A percentile compares a stretch with the other conserved stretches of the same genome.
Conservation (phyloP, 1,139 yeast species). For the Torulaspora globosa region DNA sequence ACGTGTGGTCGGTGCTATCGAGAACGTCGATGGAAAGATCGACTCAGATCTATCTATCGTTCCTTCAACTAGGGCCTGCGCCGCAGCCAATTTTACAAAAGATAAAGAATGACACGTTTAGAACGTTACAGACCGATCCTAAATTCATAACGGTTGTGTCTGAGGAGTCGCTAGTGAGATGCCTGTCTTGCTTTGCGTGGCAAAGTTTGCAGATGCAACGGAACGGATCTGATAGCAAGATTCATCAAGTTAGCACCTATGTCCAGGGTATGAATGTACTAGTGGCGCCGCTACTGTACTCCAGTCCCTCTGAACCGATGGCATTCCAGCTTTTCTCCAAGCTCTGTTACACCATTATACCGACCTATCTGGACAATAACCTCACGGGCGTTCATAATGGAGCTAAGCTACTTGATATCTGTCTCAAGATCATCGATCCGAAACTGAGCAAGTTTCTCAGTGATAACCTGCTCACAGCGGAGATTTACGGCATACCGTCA, state of each 20-base stretch:
- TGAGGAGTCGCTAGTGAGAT: conserved; percentile 63
- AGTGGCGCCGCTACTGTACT: conserved; percentile 77
- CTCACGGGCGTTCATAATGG: conserved; percentile 84
- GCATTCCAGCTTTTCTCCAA: conserved; percentile 62
- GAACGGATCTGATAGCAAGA: conserved; percentile 7
- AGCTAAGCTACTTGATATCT: conserved; percentile 60
- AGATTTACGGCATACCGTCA: conserved; percentile 85
- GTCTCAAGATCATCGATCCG: conserved; percentile 69
- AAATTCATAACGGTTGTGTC: conserved; percentile 61
- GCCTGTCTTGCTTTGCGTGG: conserved; percentile 73
- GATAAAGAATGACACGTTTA: conserved; percentile 79
- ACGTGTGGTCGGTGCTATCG: conserved; percentile 78
- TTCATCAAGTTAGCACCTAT: conserved; percentile 44
- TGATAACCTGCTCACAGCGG: conserved; percentile 55
- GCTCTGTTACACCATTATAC: conserved; percentile 49
- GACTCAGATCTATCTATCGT: conserved; percentile 48
- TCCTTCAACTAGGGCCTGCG: conserved; percentile 57
- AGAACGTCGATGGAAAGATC: conserved; percentile 59
- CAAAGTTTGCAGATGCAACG: conserved; percentile 25
- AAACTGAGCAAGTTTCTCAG: conserved; percentile 55
- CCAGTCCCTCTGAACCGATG: conserved; percentile 79
- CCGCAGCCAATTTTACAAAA: conserved; percentile 51
- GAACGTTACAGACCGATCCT: conserved; percentile 77
- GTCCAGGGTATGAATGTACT: conserved; percentile 92
- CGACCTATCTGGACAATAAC: conserved; percentile 73